These are phyloP conservation scores for Castanopsis chinensis DNA, from an alignment of 306 rosid species.

Conservation along the genomic window DNA sequence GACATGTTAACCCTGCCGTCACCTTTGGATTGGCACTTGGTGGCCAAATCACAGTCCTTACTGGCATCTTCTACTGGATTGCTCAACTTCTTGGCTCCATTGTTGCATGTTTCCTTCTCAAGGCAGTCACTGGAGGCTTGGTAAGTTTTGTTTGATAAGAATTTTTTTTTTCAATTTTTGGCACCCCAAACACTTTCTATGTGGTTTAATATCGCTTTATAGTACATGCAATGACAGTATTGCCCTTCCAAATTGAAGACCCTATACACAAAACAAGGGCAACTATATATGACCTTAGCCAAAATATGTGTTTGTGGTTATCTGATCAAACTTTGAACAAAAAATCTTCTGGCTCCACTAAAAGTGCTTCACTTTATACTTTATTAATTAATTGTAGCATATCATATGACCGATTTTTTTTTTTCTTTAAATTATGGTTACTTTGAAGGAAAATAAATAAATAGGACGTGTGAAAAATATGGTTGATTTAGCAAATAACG, in stretches of 20 bases:
- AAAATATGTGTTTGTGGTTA: too few species aligned
- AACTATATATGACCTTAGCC: background rate
- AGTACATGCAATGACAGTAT: background rate
- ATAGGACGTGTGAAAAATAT: too few species aligned
- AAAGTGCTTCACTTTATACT: too few species aligned
- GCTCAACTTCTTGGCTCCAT: slow-evolving; percentile 90
- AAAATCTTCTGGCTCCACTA: too few species aligned
- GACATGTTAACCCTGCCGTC: slow-evolving; percentile 95
- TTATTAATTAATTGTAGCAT: too few species aligned
- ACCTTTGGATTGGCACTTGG: slow-evolving; percentile 93
- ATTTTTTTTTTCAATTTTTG: background rate
- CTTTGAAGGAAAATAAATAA: too few species aligned
- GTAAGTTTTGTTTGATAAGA: slow-evolving; percentile 29
- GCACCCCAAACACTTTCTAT: background rate
- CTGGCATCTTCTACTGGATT: slow-evolving; percentile 82
- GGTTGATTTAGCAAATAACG: too few species aligned
- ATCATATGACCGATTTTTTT: too few species aligned
- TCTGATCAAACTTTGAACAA: too few species aligned
- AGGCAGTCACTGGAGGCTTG: slow-evolving; percentile 74
- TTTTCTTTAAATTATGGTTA: too few species aligned
- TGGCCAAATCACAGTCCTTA: slow-evolving; percentile 81
- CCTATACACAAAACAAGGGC: background rate
- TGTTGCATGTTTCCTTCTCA: slow-evolving; percentile 74
- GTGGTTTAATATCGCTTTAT: background rate
- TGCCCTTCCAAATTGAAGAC: background rate